A percentile compares a stretch with the other conserved stretches of the same genome.
Evolutionary conservation across 177 flowering plant species (phyloP).

Genomic region (Vitis hybrid): DNA sequence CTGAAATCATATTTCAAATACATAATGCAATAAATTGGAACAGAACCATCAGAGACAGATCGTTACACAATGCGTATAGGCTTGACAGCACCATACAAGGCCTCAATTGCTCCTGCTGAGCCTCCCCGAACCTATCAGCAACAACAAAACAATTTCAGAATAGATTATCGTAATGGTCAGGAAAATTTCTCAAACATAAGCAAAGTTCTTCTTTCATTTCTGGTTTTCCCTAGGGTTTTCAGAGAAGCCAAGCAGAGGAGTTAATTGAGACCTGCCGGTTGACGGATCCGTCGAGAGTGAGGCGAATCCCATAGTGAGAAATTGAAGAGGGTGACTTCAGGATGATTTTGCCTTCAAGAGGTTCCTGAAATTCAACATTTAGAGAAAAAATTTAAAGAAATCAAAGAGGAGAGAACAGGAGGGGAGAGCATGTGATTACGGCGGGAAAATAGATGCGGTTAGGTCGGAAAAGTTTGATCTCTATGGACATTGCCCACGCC

Average conservation of each 20-base stretch:
- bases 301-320: conserved; percentile 70
- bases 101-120: conserved; percentile 81
- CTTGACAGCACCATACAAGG: conserved; percentile 67
- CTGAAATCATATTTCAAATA: background rate
- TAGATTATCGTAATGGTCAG: background rate
- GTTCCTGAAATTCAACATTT: conserved; percentile 46
- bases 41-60: background rate
- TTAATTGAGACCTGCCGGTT: conserved; percentile 59
- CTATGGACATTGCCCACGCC: conserved; percentile 33
- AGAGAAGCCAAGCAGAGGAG: background rate
- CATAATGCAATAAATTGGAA: background rate
- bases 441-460: conserved; percentile 66
- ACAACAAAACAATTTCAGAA: background rate
- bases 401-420: background rate
- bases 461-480: conserved; percentile 69
- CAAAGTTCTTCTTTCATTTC: background rate
- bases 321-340: conserved; percentile 51
- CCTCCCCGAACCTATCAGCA: conserved; percentile 76
- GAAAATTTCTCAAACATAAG: background rate
- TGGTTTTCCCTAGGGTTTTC: background rate
- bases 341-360: conserved; percentile 66
- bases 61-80: conserved; percentile 68
- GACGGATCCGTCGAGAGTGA: conserved; percentile 68
- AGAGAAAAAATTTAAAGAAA: background rate
- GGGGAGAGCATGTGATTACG: conserved; percentile 33